These are phyloP conservation scores for Diplosphaera chodatii DNA, from an alignment of 139 green algal species.

Conservation along the genomic window DNA sequence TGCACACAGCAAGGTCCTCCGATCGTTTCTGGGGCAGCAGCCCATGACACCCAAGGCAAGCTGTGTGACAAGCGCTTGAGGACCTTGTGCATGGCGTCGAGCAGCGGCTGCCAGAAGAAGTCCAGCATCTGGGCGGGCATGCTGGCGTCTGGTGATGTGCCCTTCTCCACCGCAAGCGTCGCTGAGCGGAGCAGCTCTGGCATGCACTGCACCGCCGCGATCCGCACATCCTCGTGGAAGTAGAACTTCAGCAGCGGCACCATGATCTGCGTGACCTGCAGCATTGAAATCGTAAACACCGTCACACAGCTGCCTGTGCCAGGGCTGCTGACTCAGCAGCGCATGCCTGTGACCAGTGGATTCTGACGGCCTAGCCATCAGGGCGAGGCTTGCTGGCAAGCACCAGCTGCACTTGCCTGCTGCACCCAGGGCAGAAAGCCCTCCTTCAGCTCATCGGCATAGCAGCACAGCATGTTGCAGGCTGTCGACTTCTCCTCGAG, in stretches of 20 bases:
- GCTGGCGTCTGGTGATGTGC: conserved; percentile 24
- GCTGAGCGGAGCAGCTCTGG: conserved; percentile 78
- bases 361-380: too few species aligned
- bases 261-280: conserved; percentile 67
- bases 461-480: conserved; percentile 98
- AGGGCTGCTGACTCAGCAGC: too few species aligned
- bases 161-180: conserved; percentile 63
- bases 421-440: conserved; percentile 92
- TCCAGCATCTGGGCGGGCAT: conserved; percentile 50
- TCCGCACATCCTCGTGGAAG: conserved; percentile 92
- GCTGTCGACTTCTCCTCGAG: conserved; percentile 97
- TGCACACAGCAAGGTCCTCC: too few species aligned
- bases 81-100: conserved; percentile 49
- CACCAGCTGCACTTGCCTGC: too few species aligned
- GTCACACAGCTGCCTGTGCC: too few species aligned
- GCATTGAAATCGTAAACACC: too few species aligned
- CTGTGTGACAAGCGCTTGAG: too few species aligned
- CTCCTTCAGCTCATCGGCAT: conserved; percentile 93
- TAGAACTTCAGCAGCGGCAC: conserved; percentile 91
- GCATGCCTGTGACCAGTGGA: too few species aligned
- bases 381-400: too few species aligned
- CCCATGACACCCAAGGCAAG: too few species aligned
- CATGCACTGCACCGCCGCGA: conserved; percentile 57
- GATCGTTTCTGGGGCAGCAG: too few species aligned
- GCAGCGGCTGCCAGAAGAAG: conserved; percentile 56